Conservation (phyloP, 202 grass and related monocot species). For the Zizania palustris region DNA sequence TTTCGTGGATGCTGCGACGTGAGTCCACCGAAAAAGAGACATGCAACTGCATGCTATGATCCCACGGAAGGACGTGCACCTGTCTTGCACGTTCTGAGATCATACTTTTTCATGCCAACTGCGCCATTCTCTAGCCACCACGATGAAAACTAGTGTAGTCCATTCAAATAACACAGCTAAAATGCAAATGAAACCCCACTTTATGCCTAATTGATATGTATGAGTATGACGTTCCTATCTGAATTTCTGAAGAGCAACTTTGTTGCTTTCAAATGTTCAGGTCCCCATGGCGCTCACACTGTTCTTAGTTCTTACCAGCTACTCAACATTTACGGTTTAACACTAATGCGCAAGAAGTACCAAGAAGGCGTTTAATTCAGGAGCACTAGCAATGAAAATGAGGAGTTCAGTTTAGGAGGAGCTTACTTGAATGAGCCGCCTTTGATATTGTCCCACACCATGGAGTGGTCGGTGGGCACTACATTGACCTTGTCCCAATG, state of each 20-base stretch:
- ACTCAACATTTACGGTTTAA: no score
- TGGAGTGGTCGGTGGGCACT: slow-evolving; percentile 74
- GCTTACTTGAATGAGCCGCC: slow-evolving; percentile 88
- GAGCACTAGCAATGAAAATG: slow-evolving; percentile 1
- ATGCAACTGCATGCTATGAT: slow-evolving; percentile 24
- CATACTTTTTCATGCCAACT: neutral
- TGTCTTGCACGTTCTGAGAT: slow-evolving; percentile 20
- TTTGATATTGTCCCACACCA: slow-evolving; percentile 97
- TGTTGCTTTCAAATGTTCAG: slow-evolving; percentile 16
- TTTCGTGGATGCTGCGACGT: slow-evolving; percentile 41
- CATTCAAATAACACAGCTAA: neutral
- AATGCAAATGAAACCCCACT: slow-evolving; percentile 5
- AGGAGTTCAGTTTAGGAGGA: slow-evolving; percentile 33
- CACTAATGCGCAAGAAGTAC: slow-evolving; percentile 1
- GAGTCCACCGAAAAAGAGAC: slow-evolving; percentile 40
- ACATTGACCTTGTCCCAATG: slow-evolving; percentile 93
- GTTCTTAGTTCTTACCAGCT: slow-evolving; percentile 3
- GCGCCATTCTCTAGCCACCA: neutral
- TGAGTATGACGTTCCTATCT: neutral
- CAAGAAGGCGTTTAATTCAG: neutral
- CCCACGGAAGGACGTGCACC: slow-evolving; percentile 24
- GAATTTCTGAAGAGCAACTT: neutral
- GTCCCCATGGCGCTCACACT: neutral
- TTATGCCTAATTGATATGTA: neutral
- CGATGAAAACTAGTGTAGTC: neutral